Percentiles rank a stretch among this genome's conserved stretches.
Evolutionary conservation across 2,329 filamentous ascomycete species (phyloP).

Genomic region (Talaromyces sp.): DNA sequence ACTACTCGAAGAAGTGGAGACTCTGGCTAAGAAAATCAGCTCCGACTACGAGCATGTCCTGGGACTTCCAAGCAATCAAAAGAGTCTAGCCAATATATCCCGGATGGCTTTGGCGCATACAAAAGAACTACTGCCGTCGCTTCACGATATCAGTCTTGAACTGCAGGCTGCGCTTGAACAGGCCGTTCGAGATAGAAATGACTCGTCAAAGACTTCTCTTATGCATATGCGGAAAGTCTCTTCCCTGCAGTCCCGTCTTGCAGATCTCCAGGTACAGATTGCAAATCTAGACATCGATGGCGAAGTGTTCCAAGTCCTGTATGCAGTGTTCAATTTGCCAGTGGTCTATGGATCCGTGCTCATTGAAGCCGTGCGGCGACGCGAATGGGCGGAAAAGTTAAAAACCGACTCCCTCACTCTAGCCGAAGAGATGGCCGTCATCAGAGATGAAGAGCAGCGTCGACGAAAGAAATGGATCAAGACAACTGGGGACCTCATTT

Average conservation of each 20-base stretch:
- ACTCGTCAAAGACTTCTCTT: constrained; percentile 58
- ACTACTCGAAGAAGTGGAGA: constrained; percentile 77
- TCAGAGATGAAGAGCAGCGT: constrained; percentile 88
- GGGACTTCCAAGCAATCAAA: constrained; percentile 61
- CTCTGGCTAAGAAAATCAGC: constrained; percentile 77
- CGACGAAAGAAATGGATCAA: constrained; percentile 87
- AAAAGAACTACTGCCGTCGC: constrained; percentile 55
- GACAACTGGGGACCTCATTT: constrained; percentile 68
- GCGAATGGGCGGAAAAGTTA: constrained; percentile 89
- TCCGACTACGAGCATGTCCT: constrained; percentile 77
- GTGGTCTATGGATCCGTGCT: constrained; percentile 85
- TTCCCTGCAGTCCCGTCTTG: constrained; percentile 68
- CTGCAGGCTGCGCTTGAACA: constrained; percentile 44
- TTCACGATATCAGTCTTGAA: constrained; percentile 52
- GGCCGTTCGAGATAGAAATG: constrained; percentile 60
- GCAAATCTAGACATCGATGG: constrained; percentile 68
- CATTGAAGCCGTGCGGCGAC: constrained; percentile 75
- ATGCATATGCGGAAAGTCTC: constrained; percentile 78
- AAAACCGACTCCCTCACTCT: constrained; percentile 78
- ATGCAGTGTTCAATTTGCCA: constrained; percentile 74
- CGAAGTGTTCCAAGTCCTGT: constrained; percentile 73
- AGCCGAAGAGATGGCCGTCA: constrained; percentile 85
- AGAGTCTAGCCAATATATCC: constrained; percentile 55
- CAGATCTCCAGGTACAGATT: constrained; percentile 66
- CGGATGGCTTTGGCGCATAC: constrained; percentile 61